Base-by-base conservation (phyloP, 768 basidiomycete species). In the Mycena floridula region DNA sequence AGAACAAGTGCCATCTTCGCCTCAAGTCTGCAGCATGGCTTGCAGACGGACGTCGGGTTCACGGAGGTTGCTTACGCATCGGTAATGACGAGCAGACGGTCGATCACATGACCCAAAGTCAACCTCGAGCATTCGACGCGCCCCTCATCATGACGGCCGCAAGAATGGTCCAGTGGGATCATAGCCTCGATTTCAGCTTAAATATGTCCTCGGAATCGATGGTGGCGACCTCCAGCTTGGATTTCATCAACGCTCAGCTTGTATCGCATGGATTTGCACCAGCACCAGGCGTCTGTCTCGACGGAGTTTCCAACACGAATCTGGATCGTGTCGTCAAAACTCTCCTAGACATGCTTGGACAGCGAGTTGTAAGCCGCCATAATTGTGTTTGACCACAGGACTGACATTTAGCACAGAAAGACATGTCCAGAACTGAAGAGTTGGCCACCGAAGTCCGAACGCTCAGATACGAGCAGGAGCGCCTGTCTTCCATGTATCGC, bases 211-310 rank as follows among this genome's bases (percentile, higher is more conserved):
- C 72, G 4, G 72, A 72, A 1, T 73, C 72, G 0, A 64, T 70
- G 37, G 60, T 69, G 23, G 76, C 76, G 20, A 67, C 77, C 6
- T 84, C 84, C 3, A 84, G 75, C 46, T 59, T 89, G 21, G 82
- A 89, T 46, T 90, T 86, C 56, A 72, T 91, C 56, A 92, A 90
- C 56, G 68, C 82, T 16, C 90, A 93, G 52, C 75, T 93, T 5
- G 63, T 88, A 39, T 82, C 89, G 2, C 89, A 92, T 65, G 90
- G 90, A 7, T 92, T 86, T 52, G 63, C 74, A 1, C 55, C 76
- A 8, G 55, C 72, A 1, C 79, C 82, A 0, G 89, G 89, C 0
- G 62, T 92, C 16, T 77, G 69, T 11, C 65, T 92, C 27, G 85
- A 86, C 0, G 83, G 84, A 0, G 61, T 84, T 11, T 69, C 77